A percentile compares a stretch with the other conserved stretches of the same genome.
Conservation (phyloP, 768 basidiomycete species). For the Lactarius pseudohatsudake region DNA sequence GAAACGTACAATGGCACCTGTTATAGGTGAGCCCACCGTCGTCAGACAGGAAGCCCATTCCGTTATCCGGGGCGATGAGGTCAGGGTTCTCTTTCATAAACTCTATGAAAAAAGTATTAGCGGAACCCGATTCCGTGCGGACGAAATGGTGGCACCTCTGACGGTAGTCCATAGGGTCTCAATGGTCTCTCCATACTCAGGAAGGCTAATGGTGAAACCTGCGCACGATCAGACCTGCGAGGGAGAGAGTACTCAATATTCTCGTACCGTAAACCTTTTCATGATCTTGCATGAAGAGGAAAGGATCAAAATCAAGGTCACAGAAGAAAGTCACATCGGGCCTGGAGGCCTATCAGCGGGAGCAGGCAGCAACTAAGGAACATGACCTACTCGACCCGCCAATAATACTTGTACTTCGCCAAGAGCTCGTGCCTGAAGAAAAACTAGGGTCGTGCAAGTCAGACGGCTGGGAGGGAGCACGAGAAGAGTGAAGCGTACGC, state of each 20-base stretch:
- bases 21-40: slow-evolving; percentile 58
- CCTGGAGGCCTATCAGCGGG: slow-evolving; percentile 31
- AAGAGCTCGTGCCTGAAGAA: slow-evolving; percentile 54
- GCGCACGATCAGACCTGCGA: slow-evolving; percentile 27
- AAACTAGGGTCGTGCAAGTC: slow-evolving; percentile 37
- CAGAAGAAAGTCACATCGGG: slow-evolving; percentile 61
- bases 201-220: slow-evolving; percentile 72
- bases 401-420: slow-evolving; percentile 44
- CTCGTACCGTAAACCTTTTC: slow-evolving; percentile 53
- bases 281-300: slow-evolving; percentile 57
- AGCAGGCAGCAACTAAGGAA: background rate
- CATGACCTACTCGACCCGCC: slow-evolving; percentile 50
- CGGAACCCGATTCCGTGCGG: background rate
- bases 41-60: slow-evolving; percentile 55
- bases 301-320: slow-evolving; percentile 56
- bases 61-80: slow-evolving; percentile 49
- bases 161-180: slow-evolving; percentile 71
- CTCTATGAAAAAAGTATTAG: slow-evolving; percentile 35
- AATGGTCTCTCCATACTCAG: slow-evolving; percentile 74
- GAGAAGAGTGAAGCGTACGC: slow-evolving; percentile 48
- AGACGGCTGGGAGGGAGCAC: background rate
- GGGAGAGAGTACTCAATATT: background rate
- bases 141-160: slow-evolving; percentile 45
- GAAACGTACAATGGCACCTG: slow-evolving; percentile 49
- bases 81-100: slow-evolving; percentile 51